Percentiles rank a stretch among this genome's conserved stretches.
phyloP scores from a whole-genome alignment of 1,284 basidiomycete genomes.

The Grifola frondosa region DNA sequence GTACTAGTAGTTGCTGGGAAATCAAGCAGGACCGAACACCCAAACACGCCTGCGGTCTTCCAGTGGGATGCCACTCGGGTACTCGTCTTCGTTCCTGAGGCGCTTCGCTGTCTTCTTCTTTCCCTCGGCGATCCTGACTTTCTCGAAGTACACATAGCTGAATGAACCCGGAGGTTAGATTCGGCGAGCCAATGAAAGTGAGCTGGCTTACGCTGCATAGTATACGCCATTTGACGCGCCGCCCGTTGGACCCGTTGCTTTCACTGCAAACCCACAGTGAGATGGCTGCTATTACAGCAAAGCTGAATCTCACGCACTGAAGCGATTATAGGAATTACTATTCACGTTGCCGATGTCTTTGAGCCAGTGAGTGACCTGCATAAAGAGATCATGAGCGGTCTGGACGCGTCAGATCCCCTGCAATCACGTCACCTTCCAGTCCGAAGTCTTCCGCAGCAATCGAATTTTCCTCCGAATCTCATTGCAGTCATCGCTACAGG shows the following conservation, averaged over 20 bases:
- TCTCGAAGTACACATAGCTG: slow-evolving; percentile 52
- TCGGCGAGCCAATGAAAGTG: neutral
- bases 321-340: slow-evolving; percentile 44
- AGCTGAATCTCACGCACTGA: slow-evolving; percentile 36
- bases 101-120: slow-evolving; percentile 48
- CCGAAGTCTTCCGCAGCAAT: slow-evolving; percentile 39
- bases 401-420: neutral
- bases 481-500: slow-evolving; percentile 44
- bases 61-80: slow-evolving; percentile 32
- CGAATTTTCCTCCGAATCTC: slow-evolving; percentile 49
- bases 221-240: slow-evolving; percentile 46
- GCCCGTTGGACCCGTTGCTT: slow-evolving; percentile 37
- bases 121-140: slow-evolving; percentile 44
- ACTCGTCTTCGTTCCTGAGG: slow-evolving; percentile 33
- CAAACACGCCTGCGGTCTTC: slow-evolving; percentile 31
- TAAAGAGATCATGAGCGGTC: neutral
- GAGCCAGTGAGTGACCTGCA: slow-evolving; percentile 45
- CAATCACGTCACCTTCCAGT: slow-evolving; percentile 38
- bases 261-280: slow-evolving; percentile 34
- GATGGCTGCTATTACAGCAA: neutral
- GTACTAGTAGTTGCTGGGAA: too few species aligned
- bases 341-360: slow-evolving; percentile 48
- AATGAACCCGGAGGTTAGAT: slow-evolving; percentile 1
- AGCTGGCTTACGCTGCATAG: slow-evolving; percentile 40
- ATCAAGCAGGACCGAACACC: slow-evolving; percentile 25